Evolutionary conservation across 1,139 yeast species (phyloP), one percentile per base, ranked within the genome.

Genomic region (Yamadazyma kanchanaburiensis): DNA sequence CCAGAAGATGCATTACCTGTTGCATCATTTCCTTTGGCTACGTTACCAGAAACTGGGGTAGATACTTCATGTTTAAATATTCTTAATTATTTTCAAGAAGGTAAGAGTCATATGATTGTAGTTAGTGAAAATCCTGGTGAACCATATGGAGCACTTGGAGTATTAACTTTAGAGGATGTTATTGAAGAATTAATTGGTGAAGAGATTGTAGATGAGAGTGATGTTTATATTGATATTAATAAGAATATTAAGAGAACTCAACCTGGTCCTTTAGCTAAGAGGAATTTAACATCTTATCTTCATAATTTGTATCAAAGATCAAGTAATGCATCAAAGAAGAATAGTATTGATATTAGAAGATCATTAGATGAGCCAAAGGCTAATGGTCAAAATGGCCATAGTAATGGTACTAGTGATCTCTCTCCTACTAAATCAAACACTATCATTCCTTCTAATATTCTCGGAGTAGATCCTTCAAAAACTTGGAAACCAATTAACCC

Each of bases 161-260:
- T 91, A 6, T 65, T 91, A 28, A 91, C 98, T 1, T 67, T 91
- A 39, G 98, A 91, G 58, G 98, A 91, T 55, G 97, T 91, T 11
- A 91, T 91, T 51, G 98, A 91, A 58, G 98, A 91, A 58, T 70
- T 91, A 45, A 91, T 91, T 58, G 98, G 98, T 34, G 97, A 91
- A 57, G 98, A 91, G 55, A 91, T 91, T 49, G 89, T 91, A 30
- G 98, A 91, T 53, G 98, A 91, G 57, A 79, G 89, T n/a, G 98
- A 91, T 53, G 97, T 89, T 15, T 89, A 84, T 51, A 75, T 89
- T 37, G 96, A 88, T 58, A 85, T 89, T 40, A 88, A 87, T 56
- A 84, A 84, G 44, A 84, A 86, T 45, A 87, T 88, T 49, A 83
- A 82, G 53, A 70, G 95, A 47, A 72, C 75, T 20, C 79, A 79